Percentiles rank a stretch among this genome's conserved stretches.
Conservation (phyloP, 1,284 basidiomycete genomes). For the Ganoderma boninense region DNA sequence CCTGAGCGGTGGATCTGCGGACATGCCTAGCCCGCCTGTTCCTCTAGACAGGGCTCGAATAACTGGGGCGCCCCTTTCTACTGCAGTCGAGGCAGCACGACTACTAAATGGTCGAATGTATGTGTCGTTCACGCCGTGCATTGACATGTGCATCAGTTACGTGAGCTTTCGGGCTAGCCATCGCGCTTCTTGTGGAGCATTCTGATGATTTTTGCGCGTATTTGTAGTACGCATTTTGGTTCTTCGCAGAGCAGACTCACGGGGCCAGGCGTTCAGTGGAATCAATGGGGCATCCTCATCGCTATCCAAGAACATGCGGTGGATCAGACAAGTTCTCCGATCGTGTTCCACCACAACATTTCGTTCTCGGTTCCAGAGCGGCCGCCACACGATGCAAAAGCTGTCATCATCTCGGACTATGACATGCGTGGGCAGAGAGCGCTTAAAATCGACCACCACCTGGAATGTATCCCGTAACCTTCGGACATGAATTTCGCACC, state of each 20-base stretch:
- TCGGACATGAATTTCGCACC: not conserved
- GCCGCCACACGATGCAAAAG: not conserved
- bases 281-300: not conserved
- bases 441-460: not conserved
- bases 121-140: not conserved
- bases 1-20: slow-evolving; percentile 1
- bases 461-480: not conserved
- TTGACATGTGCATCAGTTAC: not conserved
- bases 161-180: not conserved
- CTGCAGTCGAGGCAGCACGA: slow-evolving; percentile 13
- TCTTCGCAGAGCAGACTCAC: slow-evolving; percentile 1
- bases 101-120: not conserved
- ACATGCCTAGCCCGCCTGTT: slow-evolving; percentile 12
- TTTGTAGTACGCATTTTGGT: slow-evolving; percentile 2
- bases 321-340: not conserved
- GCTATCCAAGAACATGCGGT: not conserved
- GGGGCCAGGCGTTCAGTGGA: not conserved
- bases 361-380: slow-evolving; percentile 7
- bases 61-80: slow-evolving; percentile 11
- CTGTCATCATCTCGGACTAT: not conserved
- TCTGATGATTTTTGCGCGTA: not conserved
- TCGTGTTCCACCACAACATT: slow-evolving; percentile 8
- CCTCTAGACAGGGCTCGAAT: slow-evolving; percentile 8
- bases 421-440: not conserved
- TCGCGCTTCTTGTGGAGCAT: not conserved